These are phyloP conservation scores for Raddia guianensis DNA, from an alignment of 176 grass and related monocot genomes.

Conservation along the genomic window DNA sequence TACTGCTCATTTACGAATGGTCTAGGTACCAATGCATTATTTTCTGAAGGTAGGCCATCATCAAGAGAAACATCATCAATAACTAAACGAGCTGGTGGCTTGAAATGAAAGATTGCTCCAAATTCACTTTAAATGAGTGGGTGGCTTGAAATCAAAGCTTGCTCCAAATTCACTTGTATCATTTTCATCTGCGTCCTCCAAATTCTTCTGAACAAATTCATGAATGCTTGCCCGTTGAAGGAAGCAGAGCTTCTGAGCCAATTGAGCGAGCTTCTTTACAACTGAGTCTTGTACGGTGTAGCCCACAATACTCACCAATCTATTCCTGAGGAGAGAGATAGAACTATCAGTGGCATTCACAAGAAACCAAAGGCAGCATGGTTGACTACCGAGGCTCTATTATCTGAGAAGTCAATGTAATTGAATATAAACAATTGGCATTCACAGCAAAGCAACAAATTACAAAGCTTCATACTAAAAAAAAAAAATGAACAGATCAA, in stretches of 20 bases:
- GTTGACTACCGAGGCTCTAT: neutral
- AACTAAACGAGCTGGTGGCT: too few relatives aligned
- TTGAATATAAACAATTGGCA: neutral
- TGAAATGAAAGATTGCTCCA: too few relatives aligned
- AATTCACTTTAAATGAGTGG: too few relatives aligned
- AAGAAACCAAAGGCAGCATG: neutral
- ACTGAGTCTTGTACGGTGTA: slow-evolving; percentile 53
- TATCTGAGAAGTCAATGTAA: slow-evolving; percentile 6
- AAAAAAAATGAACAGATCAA: slow-evolving; percentile 16
- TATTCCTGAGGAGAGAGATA: slow-evolving; percentile 49
- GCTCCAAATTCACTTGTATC: slow-evolving; percentile 75
- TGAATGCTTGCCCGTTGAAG: slow-evolving; percentile 48
- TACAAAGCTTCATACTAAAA: neutral
- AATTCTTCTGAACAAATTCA: slow-evolving; percentile 36
- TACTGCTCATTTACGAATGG: slow-evolving; percentile 43
- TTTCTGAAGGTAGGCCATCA: slow-evolving; percentile 42
- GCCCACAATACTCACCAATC: slow-evolving; percentile 80
- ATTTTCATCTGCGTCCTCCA: slow-evolving; percentile 37
- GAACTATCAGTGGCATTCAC: slow-evolving; percentile 21
- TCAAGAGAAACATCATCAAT: slow-evolving; percentile 64
- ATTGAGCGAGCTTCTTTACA: slow-evolving; percentile 62
- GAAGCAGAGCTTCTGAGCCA: slow-evolving; percentile 62
- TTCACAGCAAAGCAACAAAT: neutral
- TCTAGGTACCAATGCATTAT: slow-evolving; percentile 26
- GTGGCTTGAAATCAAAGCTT: too few relatives aligned